Evolutionary conservation across 2,329 filamentous ascomycete species (phyloP), one percentile per base, ranked within the genome.

Genomic region (Xylaria sp.): DNA sequence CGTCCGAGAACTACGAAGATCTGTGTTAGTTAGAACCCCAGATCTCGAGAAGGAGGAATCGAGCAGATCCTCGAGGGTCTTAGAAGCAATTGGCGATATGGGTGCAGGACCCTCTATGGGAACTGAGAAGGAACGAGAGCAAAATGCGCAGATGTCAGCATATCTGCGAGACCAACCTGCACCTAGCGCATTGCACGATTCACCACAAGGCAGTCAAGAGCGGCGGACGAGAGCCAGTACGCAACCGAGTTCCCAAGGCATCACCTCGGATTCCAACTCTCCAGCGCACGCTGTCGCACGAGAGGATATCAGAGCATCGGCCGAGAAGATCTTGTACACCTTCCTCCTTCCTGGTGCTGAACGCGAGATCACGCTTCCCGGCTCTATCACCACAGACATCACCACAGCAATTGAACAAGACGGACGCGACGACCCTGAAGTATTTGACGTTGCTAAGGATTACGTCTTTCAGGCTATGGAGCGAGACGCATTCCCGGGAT

Each of bases 381-480:
- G 94, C 68, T 89, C 89, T 38, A 97, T 98, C 76, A 91, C 95
- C 0, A 87, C 92, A 61, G 90, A 94, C 27, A 94, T 98, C 66
- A 96, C 94, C 44, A 86, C 90, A 22, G 88, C 93, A 15, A 96
- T 99, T 69, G 96, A 99, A 80, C 91, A 95, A 72, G 90, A 93
- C 71, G 93, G 93, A 51, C 90, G 96, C 73, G 96, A 98, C 75
- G 96, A 99, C 77, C 96, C 96, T 0, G 96, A 99, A 79, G 92
- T 99, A 13, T 99, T 99, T 75, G 96, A 98, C 77, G 90, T 93
- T 22, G 96, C 96, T 61, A 99, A 99, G 83, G 96, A 99, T 82
- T 99, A 98, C 78, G 96, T 98, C 69, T 99, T 98, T 80, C 96
- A 99, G 81, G 96, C 96, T 38, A 99, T 99, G 96, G 96, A 99